A percentile compares a stretch with the other conserved stretches of the same genome.
These are phyloP conservation scores for Cruciata laevipes DNA, from an alignment of 257 asterid genomes.

Conservation along the genomic window DNA sequence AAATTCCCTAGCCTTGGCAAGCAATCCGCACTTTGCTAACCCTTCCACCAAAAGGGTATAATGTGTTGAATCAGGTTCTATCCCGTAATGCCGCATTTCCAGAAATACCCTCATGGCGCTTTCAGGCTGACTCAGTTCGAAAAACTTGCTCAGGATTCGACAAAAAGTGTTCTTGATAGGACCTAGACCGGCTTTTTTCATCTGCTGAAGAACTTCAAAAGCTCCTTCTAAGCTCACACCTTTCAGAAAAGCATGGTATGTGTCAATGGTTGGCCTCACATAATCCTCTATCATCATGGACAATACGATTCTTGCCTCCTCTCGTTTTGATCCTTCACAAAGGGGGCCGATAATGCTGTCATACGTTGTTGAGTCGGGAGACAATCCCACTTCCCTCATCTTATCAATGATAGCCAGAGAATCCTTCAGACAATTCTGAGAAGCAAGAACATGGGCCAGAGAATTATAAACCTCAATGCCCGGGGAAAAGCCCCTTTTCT, in stretches of 20 bases:
- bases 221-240: slow-evolving; percentile 49
- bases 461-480: slow-evolving; percentile 65
- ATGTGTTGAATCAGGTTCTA: slow-evolving; percentile 43
- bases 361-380: slow-evolving; percentile 52
- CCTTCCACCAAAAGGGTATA: slow-evolving; percentile 55
- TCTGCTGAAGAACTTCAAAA: slow-evolving; percentile 43
- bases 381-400: slow-evolving; percentile 53
- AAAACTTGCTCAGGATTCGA: slow-evolving; percentile 34
- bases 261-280: slow-evolving; percentile 51
- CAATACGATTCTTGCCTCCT: slow-evolving; percentile 57
- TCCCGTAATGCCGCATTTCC: slow-evolving; percentile 41
- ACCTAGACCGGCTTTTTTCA: slow-evolving; percentile 50
- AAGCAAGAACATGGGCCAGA: slow-evolving; percentile 49
- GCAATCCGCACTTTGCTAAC: slow-evolving; percentile 44
- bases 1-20: slow-evolving; percentile 56
- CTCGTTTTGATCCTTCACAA: slow-evolving; percentile 51
- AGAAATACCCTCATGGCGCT: slow-evolving; percentile 57
- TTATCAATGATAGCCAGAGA: slow-evolving; percentile 57
- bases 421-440: slow-evolving; percentile 66
- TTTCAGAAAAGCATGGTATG: slow-evolving; percentile 62
- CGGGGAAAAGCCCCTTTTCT: slow-evolving; percentile 72
- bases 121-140: slow-evolving; percentile 45
- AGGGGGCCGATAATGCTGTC: slow-evolving; percentile 64
- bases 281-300: slow-evolving; percentile 53
- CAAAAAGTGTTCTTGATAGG: slow-evolving; percentile 57